Evolutionary conservation across 441 rosid genomes (phyloP).

Genomic region (Flueggea neowawraea): DNA sequence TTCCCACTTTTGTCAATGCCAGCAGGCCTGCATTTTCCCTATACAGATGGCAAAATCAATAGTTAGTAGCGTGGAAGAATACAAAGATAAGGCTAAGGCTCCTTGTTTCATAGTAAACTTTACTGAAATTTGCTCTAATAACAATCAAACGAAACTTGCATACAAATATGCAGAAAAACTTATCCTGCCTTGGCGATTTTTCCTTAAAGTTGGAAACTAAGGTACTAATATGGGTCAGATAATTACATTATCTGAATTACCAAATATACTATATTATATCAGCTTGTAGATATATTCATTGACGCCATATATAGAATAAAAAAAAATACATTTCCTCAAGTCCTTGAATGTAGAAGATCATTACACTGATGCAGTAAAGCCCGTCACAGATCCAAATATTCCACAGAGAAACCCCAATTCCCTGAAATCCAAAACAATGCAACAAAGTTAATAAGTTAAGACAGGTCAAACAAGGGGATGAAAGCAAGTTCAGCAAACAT

Average conservation of each 20-base stretch:
- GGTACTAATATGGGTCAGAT: too few species aligned
- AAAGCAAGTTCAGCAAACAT: background rate
- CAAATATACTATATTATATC: too few species aligned
- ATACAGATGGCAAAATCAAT: slow-evolving; percentile 7
- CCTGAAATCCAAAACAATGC: slow-evolving; percentile 34
- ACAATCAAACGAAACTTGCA: too few species aligned
- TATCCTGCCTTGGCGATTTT: background rate
- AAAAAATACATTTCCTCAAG: too few species aligned
- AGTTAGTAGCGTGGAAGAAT: too few species aligned
- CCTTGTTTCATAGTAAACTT: background rate
- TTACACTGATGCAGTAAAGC: slow-evolving; percentile 59
- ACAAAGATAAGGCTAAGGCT: too few species aligned
- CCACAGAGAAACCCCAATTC: slow-evolving; percentile 60
- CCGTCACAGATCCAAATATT: slow-evolving; percentile 49
- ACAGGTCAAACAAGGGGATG: background rate
- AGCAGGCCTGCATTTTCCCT: slow-evolving; percentile 83
- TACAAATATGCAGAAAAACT: background rate
- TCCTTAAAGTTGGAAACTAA: too few species aligned
- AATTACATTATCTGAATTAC: too few species aligned
- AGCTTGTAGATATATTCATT: too few species aligned
- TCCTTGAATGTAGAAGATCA: slow-evolving; percentile 6
- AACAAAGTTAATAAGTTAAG: background rate
- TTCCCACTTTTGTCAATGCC: too few species aligned
- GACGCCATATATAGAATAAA: too few species aligned
- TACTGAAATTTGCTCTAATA: too few species aligned